phyloP scores from a whole-genome alignment of 2,329 filamentous ascomycete genomes.

The Clonostachys byssicola region DNA sequence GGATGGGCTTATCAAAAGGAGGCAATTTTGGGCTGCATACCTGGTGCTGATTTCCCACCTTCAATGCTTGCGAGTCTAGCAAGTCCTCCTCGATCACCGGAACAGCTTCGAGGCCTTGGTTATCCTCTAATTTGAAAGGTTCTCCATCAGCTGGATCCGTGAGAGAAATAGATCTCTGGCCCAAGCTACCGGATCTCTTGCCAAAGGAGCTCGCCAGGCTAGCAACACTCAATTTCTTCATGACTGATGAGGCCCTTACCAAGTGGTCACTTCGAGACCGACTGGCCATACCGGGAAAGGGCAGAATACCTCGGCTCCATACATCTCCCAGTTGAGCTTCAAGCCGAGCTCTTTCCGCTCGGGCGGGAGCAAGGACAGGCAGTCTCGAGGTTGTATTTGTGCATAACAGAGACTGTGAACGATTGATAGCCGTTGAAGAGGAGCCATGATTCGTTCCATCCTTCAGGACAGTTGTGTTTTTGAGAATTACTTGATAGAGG shows the following conservation, averaged over 20 bases:
- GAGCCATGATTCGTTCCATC: conserved; percentile 38
- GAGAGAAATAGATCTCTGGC: too few species aligned
- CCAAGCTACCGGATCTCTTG: conserved; percentile 59
- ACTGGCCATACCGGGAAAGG: conserved; percentile 76
- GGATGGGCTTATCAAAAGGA: too few species aligned
- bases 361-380: conserved; percentile 68
- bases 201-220: conserved; percentile 75
- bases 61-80: too few species aligned
- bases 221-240: conserved; percentile 81
- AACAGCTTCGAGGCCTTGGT: too few species aligned
- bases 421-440: conserved; percentile 54
- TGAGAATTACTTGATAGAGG: conserved; percentile 75
- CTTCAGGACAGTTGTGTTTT: conserved; percentile 72
- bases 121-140: too few species aligned
- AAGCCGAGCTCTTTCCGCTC: conserved; percentile 72
- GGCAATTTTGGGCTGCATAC: too few species aligned
- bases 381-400: conserved; percentile 50
- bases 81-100: too few species aligned
- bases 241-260: conserved; percentile 79
- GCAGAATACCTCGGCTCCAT: conserved; percentile 77
- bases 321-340: conserved; percentile 73
- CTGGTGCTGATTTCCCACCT: too few species aligned
- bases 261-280: conserved; percentile 64
- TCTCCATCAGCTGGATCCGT: too few species aligned
- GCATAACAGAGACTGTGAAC: conserved; percentile 77